Evolutionary conservation across 2,329 filamentous ascomycete genomes (phyloP), one percentile per base, ranked within the genome.

Genomic region (Ophiognomonia clavigignenti-juglandacearum): DNA sequence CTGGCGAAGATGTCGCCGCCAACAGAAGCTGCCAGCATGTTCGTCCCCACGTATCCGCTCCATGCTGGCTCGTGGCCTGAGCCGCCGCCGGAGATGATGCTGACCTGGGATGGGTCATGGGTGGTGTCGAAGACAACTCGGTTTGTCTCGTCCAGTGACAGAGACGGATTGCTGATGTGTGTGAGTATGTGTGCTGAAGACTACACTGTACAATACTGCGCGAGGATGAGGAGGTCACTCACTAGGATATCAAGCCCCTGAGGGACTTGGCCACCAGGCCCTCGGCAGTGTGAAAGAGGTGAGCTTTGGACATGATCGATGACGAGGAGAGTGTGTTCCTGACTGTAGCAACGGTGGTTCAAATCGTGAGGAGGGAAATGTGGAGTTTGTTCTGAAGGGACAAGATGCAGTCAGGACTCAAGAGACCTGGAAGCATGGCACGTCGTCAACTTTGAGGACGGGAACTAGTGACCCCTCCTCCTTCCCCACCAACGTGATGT

Each of bases 1-100:
- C 74, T 79, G 14, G 81, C 80, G 54, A 85, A 85, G 53, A 85
- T 76, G 57, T 82, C 78, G 36, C 81, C 81, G 4, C 71, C 72
- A 4, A 80, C 80, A 5, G 79, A 74, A 4, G 78, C 79, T 2
- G 77, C 70, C n/a, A 85, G 71, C 64, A 83, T 70, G 58, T 80
- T 81, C 47, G 64, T 59, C 45, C 81, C 81, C 2, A 85, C 81
- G 55, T 83, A 84, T 45, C 80, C 80, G 2, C 77, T 69, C 74
- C 80, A 83, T 52, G 79, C 80, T 11, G 80, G 80, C 56, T 83
- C 80, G 60, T 78, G 76, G 37, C 76, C 76, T 0, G 76, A 78
- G 32, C 75, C 75, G 18, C 75, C 75, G n/a, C 75, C 75, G 20
- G 70, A 73, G 59, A 79, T 70, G 59, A 79, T 63, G 55, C 66